These are phyloP conservation scores for Davidsoniella australis DNA, from an alignment of 2,329 filamentous ascomycete species.

Conservation along the genomic window DNA sequence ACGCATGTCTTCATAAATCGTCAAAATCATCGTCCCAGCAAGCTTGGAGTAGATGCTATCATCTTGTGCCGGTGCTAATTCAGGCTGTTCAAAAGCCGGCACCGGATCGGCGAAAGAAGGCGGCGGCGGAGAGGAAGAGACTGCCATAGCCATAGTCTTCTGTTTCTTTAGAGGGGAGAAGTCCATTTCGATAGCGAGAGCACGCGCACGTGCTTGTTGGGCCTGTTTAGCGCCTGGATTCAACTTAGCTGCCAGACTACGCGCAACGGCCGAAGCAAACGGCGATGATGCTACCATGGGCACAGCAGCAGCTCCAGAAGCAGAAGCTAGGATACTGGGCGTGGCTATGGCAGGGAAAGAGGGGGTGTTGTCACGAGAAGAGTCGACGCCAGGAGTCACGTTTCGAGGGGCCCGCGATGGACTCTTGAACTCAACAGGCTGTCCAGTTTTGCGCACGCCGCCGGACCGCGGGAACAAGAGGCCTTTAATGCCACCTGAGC, in stretches of 20 bases:
- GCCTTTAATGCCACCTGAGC: slow-evolving; percentile 8
- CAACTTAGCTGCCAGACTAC: slow-evolving; percentile 8
- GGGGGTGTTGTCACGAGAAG: neutral
- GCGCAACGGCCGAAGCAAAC: slow-evolving; percentile 10
- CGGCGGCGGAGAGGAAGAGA: neutral
- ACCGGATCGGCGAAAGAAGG: neutral
- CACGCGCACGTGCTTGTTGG: neutral
- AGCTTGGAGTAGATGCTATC: slow-evolving; percentile 32
- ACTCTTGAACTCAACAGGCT: slow-evolving; percentile 10
- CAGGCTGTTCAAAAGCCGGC: no score
- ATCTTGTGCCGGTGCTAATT: neutral
- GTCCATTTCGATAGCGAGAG: neutral
- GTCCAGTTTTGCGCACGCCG: neutral
- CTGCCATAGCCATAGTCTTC: neutral
- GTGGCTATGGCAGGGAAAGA: neutral
- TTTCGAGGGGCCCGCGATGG: neutral
- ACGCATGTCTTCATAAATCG: slow-evolving; percentile 19
- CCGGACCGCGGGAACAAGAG: slow-evolving; percentile 7
- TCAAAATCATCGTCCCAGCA: slow-evolving; percentile 42
- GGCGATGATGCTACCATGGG: slow-evolving; percentile 6
- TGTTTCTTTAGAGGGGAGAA: slow-evolving; percentile 7
- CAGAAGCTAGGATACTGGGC: neutral
- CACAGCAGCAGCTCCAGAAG: neutral
- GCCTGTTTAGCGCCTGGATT: neutral
- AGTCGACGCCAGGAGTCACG: no score